Conservation (phyloP, 352 stramenopile genomes). For the Thalassiosira pacifica region DNA sequence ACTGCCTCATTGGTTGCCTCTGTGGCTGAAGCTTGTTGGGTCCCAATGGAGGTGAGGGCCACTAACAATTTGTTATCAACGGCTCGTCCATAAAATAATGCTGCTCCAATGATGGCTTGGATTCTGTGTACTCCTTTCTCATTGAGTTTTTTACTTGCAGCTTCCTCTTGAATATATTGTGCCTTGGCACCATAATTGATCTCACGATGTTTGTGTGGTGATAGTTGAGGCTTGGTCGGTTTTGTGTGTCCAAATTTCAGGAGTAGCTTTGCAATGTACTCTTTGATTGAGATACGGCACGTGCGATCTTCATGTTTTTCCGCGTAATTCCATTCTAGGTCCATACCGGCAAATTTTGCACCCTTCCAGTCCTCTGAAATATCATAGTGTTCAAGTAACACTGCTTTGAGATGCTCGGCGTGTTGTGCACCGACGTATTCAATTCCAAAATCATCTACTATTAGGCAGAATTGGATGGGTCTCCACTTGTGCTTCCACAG, state of each 20-base stretch:
- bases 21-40: constrained; percentile 5
- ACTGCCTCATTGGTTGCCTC: background rate
- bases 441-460: background rate
- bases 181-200: constrained; percentile 42
- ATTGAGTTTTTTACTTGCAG: constrained; percentile 11
- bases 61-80: constrained; percentile 23
- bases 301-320: background rate
- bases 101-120: constrained; percentile 1
- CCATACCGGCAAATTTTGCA: background rate
- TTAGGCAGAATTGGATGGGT: background rate
- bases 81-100: constrained; percentile 25
- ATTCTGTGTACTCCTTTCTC: background rate
- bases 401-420: background rate
- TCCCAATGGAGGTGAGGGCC: constrained; percentile 7
- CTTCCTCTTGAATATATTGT: constrained; percentile 6
- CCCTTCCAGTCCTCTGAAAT: background rate
- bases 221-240: background rate
- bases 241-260: background rate
- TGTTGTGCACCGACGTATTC: background rate
- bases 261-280: background rate
- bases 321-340: background rate
- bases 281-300: background rate
- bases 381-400: background rate
- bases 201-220: background rate
- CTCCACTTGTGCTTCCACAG: constrained; percentile 45